Evolutionary conservation across 441 rosid genomes (phyloP).

Genomic region (Manihot esculenta): DNA sequence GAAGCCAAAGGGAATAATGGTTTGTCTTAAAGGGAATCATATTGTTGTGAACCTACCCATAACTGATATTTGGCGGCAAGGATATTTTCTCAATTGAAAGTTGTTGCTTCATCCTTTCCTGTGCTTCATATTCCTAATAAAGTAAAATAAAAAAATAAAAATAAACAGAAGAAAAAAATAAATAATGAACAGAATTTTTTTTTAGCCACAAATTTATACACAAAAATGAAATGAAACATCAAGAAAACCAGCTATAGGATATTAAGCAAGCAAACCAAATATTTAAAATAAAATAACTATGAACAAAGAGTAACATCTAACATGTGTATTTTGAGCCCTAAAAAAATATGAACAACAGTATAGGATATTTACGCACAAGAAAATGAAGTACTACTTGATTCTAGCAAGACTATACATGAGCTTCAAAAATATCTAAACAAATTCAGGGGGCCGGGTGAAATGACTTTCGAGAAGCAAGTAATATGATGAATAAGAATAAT

Average conservation of each 20-base stretch:
- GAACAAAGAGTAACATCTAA: not conserved
- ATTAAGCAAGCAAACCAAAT: not conserved
- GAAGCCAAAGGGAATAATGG: not conserved
- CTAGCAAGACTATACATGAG: conserved; percentile 6
- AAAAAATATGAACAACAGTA: not conserved
- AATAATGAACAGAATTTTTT: not conserved
- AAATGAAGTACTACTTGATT: not conserved
- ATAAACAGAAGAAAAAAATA: conserved; percentile 2
- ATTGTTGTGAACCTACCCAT: conserved; percentile 51
- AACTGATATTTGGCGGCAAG: conserved; percentile 60
- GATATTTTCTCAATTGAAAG: conserved; percentile 54
- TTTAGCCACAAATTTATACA: not conserved
- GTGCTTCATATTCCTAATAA: conserved; percentile 72
- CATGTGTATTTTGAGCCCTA: not conserved
- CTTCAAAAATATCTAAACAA: not conserved
- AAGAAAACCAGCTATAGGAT: not conserved
- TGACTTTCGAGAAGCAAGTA: not conserved
- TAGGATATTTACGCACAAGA: not conserved
- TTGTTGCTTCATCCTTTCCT: conserved; percentile 72
- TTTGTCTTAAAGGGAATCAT: not conserved
- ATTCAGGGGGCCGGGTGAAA: not conserved
- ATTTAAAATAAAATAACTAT: not conserved
- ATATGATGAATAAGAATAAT: not conserved
- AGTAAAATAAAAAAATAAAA: conserved; percentile 15
- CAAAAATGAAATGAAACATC: not conserved